phyloP scores from a whole-genome alignment of 495 filamentous ascomycete species.

The Collariella sp. region DNA sequence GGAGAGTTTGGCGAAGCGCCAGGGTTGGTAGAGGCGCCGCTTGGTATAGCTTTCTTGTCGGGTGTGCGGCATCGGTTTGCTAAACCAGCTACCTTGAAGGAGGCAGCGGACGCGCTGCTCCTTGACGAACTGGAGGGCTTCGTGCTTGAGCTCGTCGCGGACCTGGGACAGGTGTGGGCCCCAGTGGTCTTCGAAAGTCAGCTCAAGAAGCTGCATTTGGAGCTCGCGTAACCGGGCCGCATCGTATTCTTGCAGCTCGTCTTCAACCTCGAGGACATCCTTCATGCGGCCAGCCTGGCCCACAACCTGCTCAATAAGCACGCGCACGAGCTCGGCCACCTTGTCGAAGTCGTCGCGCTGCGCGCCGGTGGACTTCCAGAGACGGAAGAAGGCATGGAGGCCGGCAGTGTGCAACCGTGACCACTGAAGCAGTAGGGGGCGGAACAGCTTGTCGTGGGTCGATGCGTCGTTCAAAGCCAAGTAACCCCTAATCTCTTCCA shows the following conservation, averaged over 20 bases:
- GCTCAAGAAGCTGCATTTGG: slow-evolving; percentile 90
- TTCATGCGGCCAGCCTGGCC: slow-evolving; percentile 75
- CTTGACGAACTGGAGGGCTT: slow-evolving; percentile 90
- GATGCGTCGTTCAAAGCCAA: slow-evolving; percentile 66
- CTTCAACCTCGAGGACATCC: slow-evolving; percentile 81
- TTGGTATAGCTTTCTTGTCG: slow-evolving; percentile 27
- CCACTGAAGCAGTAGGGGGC: slow-evolving; percentile 87
- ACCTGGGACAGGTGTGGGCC: slow-evolving; percentile 81
- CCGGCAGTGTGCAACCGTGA: slow-evolving; percentile 85
- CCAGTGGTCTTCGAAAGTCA: slow-evolving; percentile 92
- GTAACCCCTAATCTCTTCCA: slow-evolving; percentile 72
- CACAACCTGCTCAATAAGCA: slow-evolving; percentile 85
- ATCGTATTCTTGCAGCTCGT: slow-evolving; percentile 78
- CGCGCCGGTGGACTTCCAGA: slow-evolving; percentile 87
- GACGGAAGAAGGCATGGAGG: slow-evolving; percentile 78
- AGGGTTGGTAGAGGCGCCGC: slow-evolving; percentile 40
- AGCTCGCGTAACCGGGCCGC: slow-evolving; percentile 65
- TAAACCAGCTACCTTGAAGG: slow-evolving; percentile 85
- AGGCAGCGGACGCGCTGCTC: slow-evolving; percentile 94
- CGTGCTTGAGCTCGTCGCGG: slow-evolving; percentile 84
- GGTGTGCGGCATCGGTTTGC: slow-evolving; percentile 41
- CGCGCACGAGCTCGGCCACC: slow-evolving; percentile 79
- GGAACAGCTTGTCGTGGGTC: slow-evolving; percentile 79
- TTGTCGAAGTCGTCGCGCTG: slow-evolving; percentile 83
- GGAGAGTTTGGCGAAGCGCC: slow-evolving; percentile 80